phyloP scores from a whole-genome alignment of 2,329 filamentous ascomycete genomes.

The Trichophyton schoenleinii region DNA sequence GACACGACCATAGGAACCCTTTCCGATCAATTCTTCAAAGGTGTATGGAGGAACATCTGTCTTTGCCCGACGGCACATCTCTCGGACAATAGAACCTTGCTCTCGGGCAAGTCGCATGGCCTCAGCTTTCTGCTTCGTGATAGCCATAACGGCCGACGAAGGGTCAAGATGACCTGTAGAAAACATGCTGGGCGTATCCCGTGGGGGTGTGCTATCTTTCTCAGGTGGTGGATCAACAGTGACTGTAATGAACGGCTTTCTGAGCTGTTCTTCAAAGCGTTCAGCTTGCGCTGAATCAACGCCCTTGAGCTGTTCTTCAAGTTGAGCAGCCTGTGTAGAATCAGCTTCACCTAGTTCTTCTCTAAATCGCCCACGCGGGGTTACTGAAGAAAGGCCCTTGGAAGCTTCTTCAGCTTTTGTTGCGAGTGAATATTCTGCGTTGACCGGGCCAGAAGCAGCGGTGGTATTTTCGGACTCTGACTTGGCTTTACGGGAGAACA shows the following conservation, averaged over 20 bases:
- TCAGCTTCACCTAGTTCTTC: background rate
- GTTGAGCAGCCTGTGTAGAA: background rate
- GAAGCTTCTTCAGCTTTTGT: background rate
- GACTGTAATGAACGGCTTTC: background rate
- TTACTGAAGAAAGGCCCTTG: background rate
- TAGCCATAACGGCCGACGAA: conserved; percentile 32
- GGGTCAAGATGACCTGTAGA: conserved; percentile 26
- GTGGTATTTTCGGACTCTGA: conserved; percentile 2
- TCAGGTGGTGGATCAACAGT: background rate
- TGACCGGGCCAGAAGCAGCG: background rate
- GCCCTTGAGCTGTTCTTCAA: background rate
- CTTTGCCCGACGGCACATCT: conserved; percentile 36
- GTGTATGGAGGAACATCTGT: conserved; percentile 35
- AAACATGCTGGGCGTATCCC: conserved; percentile 17
- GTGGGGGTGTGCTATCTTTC: background rate
- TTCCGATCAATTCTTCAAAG: conserved; percentile 41
- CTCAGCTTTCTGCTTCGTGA: conserved; percentile 38
- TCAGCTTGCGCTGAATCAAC: background rate
- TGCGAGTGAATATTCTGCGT: background rate
- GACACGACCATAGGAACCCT: conserved; percentile 40
- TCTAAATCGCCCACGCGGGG: background rate
- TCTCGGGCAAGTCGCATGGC: conserved; percentile 36
- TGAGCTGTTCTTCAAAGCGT: background rate
- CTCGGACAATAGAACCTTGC: conserved; percentile 33
- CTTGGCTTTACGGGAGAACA: conserved; percentile 10